Evolutionary conservation across 306 rosid genomes (phyloP).

Genomic region (Gastrolobium bilobum): DNA sequence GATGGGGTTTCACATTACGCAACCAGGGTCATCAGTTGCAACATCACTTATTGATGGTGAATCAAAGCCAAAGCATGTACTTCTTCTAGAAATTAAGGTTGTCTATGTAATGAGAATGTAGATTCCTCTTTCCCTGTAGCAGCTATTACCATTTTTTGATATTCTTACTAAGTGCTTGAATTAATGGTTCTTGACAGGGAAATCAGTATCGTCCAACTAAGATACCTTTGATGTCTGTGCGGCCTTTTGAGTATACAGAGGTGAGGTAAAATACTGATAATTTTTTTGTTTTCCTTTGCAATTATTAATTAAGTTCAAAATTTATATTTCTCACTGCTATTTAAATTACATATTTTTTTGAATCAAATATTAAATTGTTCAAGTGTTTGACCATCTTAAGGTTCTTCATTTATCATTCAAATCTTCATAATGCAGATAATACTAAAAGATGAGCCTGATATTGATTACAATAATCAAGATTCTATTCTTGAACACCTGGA

Average conservation of each 20-base stretch:
- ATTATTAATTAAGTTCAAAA: constrained; percentile 15
- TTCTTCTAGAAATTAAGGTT: constrained; percentile 97
- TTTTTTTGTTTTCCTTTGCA: constrained; percentile 23
- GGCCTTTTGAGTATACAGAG: constrained; percentile 96
- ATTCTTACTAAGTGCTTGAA: constrained; percentile 35
- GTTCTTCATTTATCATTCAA: constrained; percentile 48
- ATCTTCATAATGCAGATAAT: constrained; percentile 68
- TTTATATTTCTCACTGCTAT: constrained; percentile 19
- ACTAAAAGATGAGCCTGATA: constrained; percentile 87
- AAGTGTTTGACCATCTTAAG: constrained; percentile 23
- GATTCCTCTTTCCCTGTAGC: constrained; percentile 36
- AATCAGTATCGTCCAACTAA: constrained; percentile 98
- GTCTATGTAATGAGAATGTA: constrained; percentile 41
- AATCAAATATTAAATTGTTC: constrained; percentile 18
- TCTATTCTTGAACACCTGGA: constrained; percentile 95
- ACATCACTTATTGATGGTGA: constrained; percentile 99
- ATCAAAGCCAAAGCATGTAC: constrained; percentile 97
- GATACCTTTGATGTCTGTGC: constrained; percentile 90
- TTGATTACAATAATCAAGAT: constrained; percentile 88
- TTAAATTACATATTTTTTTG: constrained; percentile 26
- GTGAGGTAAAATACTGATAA: constrained; percentile 56
- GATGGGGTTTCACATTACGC: constrained; percentile 99
- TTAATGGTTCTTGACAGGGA: constrained; percentile 66
- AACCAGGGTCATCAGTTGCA: constrained; percentile 99
- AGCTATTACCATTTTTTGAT: constrained; percentile 26